Evolutionary conservation across 768 basidiomycete genomes (phyloP).

Genomic region (Sarcodon sp.): DNA sequence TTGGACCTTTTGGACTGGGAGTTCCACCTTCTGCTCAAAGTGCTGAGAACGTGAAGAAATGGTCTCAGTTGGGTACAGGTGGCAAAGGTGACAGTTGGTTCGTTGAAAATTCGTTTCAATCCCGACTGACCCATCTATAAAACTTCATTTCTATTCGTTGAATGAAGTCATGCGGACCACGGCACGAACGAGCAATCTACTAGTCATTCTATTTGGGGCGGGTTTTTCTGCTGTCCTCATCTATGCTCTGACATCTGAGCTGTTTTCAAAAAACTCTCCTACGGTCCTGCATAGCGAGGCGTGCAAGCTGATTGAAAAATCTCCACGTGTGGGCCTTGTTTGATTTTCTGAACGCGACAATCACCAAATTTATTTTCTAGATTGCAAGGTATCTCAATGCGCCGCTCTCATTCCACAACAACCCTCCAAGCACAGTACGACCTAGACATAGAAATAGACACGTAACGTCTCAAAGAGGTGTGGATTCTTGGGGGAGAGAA

Average conservation of each 20-base stretch:
- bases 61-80: slow-evolving; percentile 64
- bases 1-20: slow-evolving; percentile 72
- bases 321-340: slow-evolving; percentile 14
- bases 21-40: slow-evolving; percentile 39
- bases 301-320: slow-evolving; percentile 35
- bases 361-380: slow-evolving; percentile 21
- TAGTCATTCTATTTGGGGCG: slow-evolving; percentile 62
- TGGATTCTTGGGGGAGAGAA: slow-evolving; percentile 64
- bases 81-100: slow-evolving; percentile 54
- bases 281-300: slow-evolving; percentile 64
- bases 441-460: slow-evolving; percentile 77
- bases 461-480: slow-evolving; percentile 64
- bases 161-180: slow-evolving; percentile 37
- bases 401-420: slow-evolving; percentile 68
- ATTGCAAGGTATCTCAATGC: slow-evolving; percentile 55
- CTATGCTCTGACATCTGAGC: slow-evolving; percentile 71
- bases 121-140: neutral
- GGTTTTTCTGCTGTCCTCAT: slow-evolving; percentile 63
- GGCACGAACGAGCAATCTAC: slow-evolving; percentile 35
- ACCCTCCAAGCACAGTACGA: slow-evolving; percentile 59
- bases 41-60: slow-evolving; percentile 51
- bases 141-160: neutral
- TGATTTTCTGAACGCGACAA: neutral
- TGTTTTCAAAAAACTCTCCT: slow-evolving; percentile 83
- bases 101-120: neutral